Evolutionary conservation across 768 basidiomycete genomes (phyloP).

Genomic region (Mycena belliarum): DNA sequence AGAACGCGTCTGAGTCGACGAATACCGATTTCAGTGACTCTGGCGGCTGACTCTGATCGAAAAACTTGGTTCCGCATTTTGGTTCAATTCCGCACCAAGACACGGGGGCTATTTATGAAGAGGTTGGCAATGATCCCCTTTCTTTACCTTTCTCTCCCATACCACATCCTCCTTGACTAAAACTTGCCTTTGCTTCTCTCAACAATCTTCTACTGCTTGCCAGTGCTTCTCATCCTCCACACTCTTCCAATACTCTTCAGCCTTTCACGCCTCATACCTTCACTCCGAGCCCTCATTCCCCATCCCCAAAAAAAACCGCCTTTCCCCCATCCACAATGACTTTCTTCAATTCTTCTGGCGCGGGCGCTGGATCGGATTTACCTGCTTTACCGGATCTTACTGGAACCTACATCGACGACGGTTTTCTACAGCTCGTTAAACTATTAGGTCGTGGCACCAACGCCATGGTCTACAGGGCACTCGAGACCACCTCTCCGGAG

Average conservation of each 20-base stretch:
- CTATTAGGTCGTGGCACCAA: conserved; percentile 55
- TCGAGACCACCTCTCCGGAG: conserved; percentile 42
- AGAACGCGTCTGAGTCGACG: too few species aligned
- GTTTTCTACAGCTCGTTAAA: neutral
- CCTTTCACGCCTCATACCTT: neutral
- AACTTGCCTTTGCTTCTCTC: neutral
- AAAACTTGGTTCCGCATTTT: too few species aligned
- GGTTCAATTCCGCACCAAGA: too few species aligned
- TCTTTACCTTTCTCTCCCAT: neutral
- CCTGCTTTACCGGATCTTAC: conserved; percentile 9
- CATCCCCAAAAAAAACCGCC: too few species aligned
- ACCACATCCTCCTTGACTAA: neutral
- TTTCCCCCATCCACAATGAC: too few species aligned
- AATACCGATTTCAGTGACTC: too few species aligned
- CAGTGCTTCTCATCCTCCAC: neutral
- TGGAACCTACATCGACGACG: conserved; percentile 10
- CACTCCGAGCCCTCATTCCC: too few species aligned
- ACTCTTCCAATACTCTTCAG: neutral
- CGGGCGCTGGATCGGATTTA: too few species aligned
- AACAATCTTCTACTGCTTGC: neutral
- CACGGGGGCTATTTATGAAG: too few species aligned
- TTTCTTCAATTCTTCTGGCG: too few species aligned
- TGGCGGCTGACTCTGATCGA: too few species aligned
- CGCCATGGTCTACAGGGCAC: conserved; percentile 82
- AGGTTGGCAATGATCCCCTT: too few species aligned